Evolutionary conservation across 805 yeast species (phyloP).

Genomic region (Metschnikowia proteae): DNA sequence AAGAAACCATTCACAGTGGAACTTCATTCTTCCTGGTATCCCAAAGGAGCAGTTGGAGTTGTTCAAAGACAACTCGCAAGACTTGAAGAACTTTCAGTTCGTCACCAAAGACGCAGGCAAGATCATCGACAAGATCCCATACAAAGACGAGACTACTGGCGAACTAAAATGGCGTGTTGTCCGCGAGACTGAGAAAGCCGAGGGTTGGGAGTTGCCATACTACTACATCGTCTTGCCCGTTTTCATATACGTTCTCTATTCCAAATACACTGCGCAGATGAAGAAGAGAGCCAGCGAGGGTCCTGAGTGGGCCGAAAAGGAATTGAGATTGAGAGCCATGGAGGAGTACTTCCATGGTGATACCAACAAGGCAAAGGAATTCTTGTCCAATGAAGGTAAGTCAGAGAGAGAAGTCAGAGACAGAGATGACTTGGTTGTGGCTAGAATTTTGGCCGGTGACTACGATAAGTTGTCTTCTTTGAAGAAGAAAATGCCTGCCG

Average conservation of each 20-base stretch:
- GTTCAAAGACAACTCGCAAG: conserved; percentile 58
- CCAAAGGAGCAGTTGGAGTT: conserved; percentile 52
- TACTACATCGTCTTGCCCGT: conserved; percentile 73
- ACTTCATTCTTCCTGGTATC: conserved; percentile 44
- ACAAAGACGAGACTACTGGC: conserved; percentile 73
- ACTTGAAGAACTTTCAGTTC: conserved; percentile 53
- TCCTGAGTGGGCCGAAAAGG: conserved; percentile 80
- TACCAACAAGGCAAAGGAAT: conserved; percentile 49
- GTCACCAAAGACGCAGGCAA: conserved; percentile 49
- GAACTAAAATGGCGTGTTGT: conserved; percentile 75
- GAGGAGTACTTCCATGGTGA: conserved; percentile 58
- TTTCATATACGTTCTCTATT: conserved; percentile 51
- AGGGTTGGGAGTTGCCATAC: conserved; percentile 81
- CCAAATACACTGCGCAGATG: conserved; percentile 44
- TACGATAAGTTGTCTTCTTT: conserved; percentile 67
- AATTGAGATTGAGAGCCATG: conserved; percentile 69
- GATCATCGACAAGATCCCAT: conserved; percentile 80
- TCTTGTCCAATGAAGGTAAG: conserved; percentile 50
- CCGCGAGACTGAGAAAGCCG: conserved; percentile 65
- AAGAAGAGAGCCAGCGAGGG: conserved; percentile 39
- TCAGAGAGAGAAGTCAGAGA: conserved; percentile 54
- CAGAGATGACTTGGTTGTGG: conserved; percentile 75
- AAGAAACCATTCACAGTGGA: conserved; percentile 53
- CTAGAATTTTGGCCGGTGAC: conserved; percentile 78
- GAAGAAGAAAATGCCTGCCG: conserved; percentile 45